These are phyloP conservation scores for Purpureocillium lavendulum DNA, from an alignment of 2,329 filamentous ascomycete species.

Conservation along the genomic window DNA sequence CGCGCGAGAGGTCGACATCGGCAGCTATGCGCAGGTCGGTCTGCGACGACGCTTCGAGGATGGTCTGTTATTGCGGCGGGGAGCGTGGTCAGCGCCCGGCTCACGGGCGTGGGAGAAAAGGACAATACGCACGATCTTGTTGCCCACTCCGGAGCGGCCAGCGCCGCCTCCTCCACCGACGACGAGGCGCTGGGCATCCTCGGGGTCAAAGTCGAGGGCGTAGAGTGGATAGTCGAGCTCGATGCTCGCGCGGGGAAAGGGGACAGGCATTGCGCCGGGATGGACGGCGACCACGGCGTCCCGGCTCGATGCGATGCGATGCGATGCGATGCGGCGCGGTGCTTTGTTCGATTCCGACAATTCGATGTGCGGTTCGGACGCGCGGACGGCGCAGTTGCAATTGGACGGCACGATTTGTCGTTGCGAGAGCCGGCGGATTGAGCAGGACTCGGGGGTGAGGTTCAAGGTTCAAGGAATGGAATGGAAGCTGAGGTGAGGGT, in stretches of 20 bases:
- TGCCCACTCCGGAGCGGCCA: constrained; percentile 71
- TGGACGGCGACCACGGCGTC: not conserved
- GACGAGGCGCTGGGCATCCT: constrained; percentile 65
- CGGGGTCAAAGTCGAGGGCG: constrained; percentile 78
- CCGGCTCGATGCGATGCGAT: too few species aligned
- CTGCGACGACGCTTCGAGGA: constrained; percentile 62
- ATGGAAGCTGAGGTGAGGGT: not conserved
- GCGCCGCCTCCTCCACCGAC: constrained; percentile 85
- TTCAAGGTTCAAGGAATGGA: too few species aligned
- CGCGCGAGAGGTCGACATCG: constrained; percentile 69
- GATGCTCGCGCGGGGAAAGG: constrained; percentile 47
- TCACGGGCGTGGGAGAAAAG: not conserved
- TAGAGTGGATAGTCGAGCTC: constrained; percentile 78
- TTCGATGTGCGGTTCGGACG: too few species aligned
- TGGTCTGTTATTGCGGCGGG: too few species aligned
- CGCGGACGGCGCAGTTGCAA: too few species aligned
- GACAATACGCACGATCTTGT: constrained; percentile 63
- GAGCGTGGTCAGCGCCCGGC: too few species aligned
- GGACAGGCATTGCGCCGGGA: constrained; percentile 23
- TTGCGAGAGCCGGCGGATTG: too few species aligned
- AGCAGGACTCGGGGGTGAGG: too few species aligned
- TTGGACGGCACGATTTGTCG: too few species aligned
- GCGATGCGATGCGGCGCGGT: too few species aligned
- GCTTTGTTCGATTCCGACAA: too few species aligned
- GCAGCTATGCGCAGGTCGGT: constrained; percentile 55